Evolutionary conservation across 2,329 filamentous ascomycete genomes (phyloP).

Genomic region (Helminthosporium solani): DNA sequence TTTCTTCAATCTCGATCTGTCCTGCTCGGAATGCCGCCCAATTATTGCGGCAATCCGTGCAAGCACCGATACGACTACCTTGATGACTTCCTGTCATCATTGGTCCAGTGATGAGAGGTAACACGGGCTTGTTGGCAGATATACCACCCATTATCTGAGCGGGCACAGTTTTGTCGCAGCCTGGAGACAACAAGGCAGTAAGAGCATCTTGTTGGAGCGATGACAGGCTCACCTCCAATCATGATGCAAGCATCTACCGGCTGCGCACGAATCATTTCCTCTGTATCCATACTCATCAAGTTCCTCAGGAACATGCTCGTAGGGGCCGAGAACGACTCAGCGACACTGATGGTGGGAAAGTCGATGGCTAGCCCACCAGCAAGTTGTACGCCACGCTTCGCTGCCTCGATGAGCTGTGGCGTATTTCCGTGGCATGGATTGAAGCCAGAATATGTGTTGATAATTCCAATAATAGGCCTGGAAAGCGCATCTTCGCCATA

Average conservation of each 20-base stretch:
- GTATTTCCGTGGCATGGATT: slow-evolving; percentile 75
- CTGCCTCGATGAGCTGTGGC: slow-evolving; percentile 69
- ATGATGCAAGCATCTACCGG: slow-evolving; percentile 68
- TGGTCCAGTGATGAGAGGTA: slow-evolving; percentile 69
- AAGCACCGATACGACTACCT: slow-evolving; percentile 67
- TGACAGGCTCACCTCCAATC: slow-evolving; percentile 57
- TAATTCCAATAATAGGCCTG: slow-evolving; percentile 70
- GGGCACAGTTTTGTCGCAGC: slow-evolving; percentile 73
- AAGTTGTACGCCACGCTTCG: slow-evolving; percentile 67
- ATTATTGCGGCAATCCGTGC: slow-evolving; percentile 72
- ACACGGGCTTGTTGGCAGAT: slow-evolving; percentile 69
- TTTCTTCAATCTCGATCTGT: slow-evolving; percentile 69
- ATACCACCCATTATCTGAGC: slow-evolving; percentile 76
- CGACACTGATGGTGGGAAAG: slow-evolving; percentile 72
- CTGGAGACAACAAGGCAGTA: slow-evolving; percentile 37
- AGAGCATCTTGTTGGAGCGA: neutral
- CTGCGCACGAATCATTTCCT: slow-evolving; percentile 74
- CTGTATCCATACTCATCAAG: slow-evolving; percentile 77
- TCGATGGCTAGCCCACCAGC: slow-evolving; percentile 68
- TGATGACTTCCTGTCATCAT: slow-evolving; percentile 73
- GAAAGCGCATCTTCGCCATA: slow-evolving; percentile 72
- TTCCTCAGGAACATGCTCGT: slow-evolving; percentile 76
- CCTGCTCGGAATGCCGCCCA: slow-evolving; percentile 70
- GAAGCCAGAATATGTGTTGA: slow-evolving; percentile 71
- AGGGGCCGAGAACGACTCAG: slow-evolving; percentile 68